phyloP scores from a whole-genome alignment of 305 asterid species.

The Withania somnifera region DNA sequence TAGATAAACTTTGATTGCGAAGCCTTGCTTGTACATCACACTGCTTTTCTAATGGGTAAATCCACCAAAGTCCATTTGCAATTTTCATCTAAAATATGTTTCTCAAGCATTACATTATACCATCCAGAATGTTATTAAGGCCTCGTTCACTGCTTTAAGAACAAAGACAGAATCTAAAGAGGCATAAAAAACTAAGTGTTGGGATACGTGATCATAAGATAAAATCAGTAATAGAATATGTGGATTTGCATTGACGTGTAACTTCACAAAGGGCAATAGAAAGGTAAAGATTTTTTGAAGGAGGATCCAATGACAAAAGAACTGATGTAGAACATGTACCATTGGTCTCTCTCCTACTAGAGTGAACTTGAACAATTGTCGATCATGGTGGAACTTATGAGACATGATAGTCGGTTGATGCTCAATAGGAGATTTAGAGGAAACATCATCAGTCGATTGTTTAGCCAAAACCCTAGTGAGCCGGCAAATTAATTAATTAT shows the following conservation, averaged over 20 bases:
- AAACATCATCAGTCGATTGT: background rate
- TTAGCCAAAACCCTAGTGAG: background rate
- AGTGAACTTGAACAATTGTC: too few species aligned
- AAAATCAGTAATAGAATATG: background rate
- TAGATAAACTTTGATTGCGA: background rate
- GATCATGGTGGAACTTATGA: too few species aligned
- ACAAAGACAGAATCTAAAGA: background rate
- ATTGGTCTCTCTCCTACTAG: too few species aligned
- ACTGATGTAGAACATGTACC: background rate
- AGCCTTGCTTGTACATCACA: background rate
- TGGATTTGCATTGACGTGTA: background rate
- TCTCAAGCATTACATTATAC: background rate
- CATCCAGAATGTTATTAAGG: background rate
- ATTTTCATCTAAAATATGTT: background rate
- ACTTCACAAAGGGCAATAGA: background rate
- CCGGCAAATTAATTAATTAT: too few species aligned
- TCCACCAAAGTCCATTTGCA: background rate
- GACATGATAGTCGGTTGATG: background rate
- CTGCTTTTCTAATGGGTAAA: background rate
- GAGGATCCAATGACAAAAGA: background rate
- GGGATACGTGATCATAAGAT: background rate
- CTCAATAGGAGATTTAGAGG: background rate
- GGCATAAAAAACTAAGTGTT: background rate
- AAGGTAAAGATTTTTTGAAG: background rate
- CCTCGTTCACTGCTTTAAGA: background rate